Conservation (phyloP, 345 rosid genomes). For the Rhizophora mangle region DNA sequence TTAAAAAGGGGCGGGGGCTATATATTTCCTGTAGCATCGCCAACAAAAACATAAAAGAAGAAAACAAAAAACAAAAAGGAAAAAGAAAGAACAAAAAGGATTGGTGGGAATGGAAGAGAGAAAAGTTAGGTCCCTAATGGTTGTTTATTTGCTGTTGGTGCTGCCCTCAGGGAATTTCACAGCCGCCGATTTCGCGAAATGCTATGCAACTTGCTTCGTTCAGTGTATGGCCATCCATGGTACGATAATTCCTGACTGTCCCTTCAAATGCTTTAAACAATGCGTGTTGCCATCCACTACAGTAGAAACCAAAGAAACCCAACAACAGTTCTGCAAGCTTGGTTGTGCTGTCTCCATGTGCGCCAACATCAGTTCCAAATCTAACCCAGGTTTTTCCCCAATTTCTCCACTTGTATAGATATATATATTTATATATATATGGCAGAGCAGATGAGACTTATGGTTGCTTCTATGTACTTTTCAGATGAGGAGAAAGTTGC, state of each 20-base stretch:
- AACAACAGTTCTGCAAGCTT: too few species aligned
- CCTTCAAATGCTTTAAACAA: conserved; percentile 33
- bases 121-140: neutral
- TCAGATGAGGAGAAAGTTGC: too few species aligned
- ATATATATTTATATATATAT: too few species aligned
- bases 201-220: conserved; percentile 39
- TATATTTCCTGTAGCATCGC: neutral
- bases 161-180: conserved; percentile 17
- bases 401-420: too few species aligned
- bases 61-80: neutral
- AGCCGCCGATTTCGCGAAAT: conserved; percentile 23
- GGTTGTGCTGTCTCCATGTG: too few species aligned
- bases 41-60: neutral
- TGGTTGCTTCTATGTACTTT: too few species aligned
- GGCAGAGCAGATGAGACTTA: too few species aligned
- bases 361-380: too few species aligned
- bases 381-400: too few species aligned
- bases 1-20: too few species aligned
- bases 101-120: conserved; percentile 16
- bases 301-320: neutral
- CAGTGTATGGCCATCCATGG: conserved; percentile 21
- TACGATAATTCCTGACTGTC: conserved; percentile 12
- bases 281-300: conserved; percentile 23
- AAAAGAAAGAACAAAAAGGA: neutral
- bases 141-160: conserved; percentile 24